A percentile compares a stretch with the other conserved stretches of the same genome.
Conservation (phyloP, 805 yeast species). For the Myxozyma mucilagina region DNA sequence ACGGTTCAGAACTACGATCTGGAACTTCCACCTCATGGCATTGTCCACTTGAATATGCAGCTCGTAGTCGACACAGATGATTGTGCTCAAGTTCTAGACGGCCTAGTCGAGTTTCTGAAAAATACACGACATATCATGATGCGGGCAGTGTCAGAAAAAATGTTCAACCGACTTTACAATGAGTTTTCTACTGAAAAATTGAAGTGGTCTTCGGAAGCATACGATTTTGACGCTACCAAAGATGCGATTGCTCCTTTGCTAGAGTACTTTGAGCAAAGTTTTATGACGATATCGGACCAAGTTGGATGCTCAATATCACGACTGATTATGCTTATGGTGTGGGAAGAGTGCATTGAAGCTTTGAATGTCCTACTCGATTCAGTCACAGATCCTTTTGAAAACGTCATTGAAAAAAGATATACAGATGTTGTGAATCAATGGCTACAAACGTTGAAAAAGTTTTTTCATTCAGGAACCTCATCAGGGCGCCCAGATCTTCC, state of each 20-base stretch:
- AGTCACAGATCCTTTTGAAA: neutral
- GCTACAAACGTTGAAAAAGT: constrained; percentile 8
- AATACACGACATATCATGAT: neutral
- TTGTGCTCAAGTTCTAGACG: neutral
- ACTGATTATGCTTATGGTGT: neutral
- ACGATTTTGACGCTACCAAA: constrained; percentile 1
- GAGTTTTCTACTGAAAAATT: neutral
- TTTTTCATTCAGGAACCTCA: constrained; percentile 2
- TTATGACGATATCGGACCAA: neutral
- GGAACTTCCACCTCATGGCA: neutral
- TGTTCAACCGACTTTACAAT: neutral
- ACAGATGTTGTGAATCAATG: constrained; percentile 9
- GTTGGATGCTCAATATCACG: neutral
- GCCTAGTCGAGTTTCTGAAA: neutral
- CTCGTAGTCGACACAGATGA: neutral
- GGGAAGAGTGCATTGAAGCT: constrained; percentile 7
- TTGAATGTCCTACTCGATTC: constrained; percentile 2
- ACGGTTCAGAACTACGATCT: neutral
- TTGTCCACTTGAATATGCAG: constrained; percentile 1
- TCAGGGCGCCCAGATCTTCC: constrained; percentile 2
- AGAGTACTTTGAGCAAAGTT: constrained; percentile 1
- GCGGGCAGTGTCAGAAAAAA: neutral
- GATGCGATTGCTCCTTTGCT: constrained; percentile 2
- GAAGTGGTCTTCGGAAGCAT: neutral
- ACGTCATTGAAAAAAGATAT: constrained; percentile 1